phyloP scores from a whole-genome alignment of 2,329 filamentous ascomycete species.

The Penicillium sp. region DNA sequence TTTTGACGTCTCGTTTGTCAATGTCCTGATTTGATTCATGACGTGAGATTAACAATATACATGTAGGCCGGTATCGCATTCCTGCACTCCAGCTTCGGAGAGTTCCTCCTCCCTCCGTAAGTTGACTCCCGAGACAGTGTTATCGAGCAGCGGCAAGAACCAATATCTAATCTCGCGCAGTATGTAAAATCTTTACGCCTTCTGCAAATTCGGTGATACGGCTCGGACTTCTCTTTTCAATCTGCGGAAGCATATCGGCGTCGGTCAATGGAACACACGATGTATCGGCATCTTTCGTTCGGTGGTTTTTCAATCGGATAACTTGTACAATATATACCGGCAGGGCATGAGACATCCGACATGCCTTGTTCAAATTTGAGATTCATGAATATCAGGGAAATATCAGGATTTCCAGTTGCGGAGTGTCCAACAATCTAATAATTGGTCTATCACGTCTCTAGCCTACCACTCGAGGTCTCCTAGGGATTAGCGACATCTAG shows the following conservation, averaged over 20 bases:
- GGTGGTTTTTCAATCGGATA: slow-evolving; percentile 15
- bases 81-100: slow-evolving; percentile 64
- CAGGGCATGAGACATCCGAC: slow-evolving; percentile 7
- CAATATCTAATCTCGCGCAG: slow-evolving; percentile 9
- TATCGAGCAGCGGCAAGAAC: neutral
- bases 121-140: slow-evolving; percentile 29
- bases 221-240: slow-evolving; percentile 13
- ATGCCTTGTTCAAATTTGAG: slow-evolving; percentile 10
- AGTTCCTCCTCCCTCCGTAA: slow-evolving; percentile 62
- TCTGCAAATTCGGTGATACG: slow-evolving; percentile 7
- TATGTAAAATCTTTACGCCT: slow-evolving; percentile 17
- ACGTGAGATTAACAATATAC: slow-evolving; percentile 13
- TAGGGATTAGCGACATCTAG: too few relatives aligned
- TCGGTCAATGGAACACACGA: slow-evolving; percentile 14
- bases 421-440: slow-evolving; percentile 4
- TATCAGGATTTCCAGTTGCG: slow-evolving; percentile 12
- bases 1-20: slow-evolving; percentile 13
- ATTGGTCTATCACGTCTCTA: neutral
- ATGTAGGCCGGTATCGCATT: slow-evolving; percentile 62
- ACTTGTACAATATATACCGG: slow-evolving; percentile 26
- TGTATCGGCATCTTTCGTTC: slow-evolving; percentile 14
- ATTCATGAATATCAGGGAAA: slow-evolving; percentile 23
- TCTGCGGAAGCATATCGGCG: slow-evolving; percentile 19
- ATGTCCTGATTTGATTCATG: neutral
- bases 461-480: neutral